A percentile compares a stretch with the other conserved stretches of the same genome.
phyloP scores from a whole-genome alignment of 192 early-diverging fungal genomes.

The Spizellomyces sp. region DNA sequence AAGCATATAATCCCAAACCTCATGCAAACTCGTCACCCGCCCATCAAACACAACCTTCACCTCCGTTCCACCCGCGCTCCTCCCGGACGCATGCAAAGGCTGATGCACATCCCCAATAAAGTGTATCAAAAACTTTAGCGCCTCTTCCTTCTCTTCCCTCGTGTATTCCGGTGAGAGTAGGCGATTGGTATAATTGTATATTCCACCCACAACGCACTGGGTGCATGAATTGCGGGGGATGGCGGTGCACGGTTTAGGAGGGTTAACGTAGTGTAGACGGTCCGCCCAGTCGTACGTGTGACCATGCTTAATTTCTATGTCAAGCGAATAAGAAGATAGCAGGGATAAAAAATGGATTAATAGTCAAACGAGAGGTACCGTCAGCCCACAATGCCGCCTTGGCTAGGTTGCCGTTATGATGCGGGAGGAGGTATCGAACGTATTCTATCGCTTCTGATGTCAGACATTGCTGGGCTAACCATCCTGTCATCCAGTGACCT shows the following conservation, averaged over 20 bases:
- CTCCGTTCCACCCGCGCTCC: slow-evolving; percentile 36
- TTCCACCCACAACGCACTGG: slow-evolving; percentile 24
- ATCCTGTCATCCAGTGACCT: slow-evolving; percentile 34
- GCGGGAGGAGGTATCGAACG: slow-evolving; percentile 17
- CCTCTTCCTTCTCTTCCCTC: slow-evolving; percentile 9
- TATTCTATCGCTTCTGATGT: slow-evolving; percentile 13
- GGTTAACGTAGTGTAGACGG: slow-evolving; percentile 28
- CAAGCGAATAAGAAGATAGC: background rate
- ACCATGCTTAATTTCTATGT: slow-evolving; percentile 7
- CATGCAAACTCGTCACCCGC: slow-evolving; percentile 10
- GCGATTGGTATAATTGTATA: slow-evolving; percentile 38
- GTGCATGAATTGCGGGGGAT: background rate
- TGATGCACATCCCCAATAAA: slow-evolving; percentile 52
- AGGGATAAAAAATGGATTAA: background rate
- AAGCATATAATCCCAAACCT: slow-evolving; percentile 40
- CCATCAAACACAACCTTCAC: slow-evolving; percentile 24
- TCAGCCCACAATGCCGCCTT: slow-evolving; percentile 34
- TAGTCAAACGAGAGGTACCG: background rate
- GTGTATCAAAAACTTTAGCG: slow-evolving; percentile 45
- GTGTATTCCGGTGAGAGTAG: background rate
- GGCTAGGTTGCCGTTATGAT: slow-evolving; percentile 25
- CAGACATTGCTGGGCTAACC: slow-evolving; percentile 29
- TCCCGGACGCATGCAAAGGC: slow-evolving; percentile 46
- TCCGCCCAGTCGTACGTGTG: background rate
- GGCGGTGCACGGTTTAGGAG: slow-evolving; percentile 7